Percentiles rank a stretch among this genome's conserved stretches.
phyloP scores from a whole-genome alignment of 371 early-diverging fungal genomes.

The Mucor plumbeus region DNA sequence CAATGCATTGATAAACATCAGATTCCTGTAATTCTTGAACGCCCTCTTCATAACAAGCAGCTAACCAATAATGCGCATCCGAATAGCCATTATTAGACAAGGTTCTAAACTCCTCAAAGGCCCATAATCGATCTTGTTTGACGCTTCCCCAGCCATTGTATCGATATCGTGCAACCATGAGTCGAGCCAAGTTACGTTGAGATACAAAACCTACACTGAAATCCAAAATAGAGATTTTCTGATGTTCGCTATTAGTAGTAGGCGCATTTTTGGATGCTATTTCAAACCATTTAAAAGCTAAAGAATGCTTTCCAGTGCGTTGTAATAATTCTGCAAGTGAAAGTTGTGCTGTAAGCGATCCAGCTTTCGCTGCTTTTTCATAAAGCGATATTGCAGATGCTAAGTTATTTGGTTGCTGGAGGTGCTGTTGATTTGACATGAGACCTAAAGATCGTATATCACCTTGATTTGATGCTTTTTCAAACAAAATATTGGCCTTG shows the following conservation, averaged over 20 bases:
- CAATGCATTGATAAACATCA: conserved; percentile 29
- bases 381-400: neutral
- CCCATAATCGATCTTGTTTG: conserved; percentile 24
- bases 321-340: conserved; percentile 28
- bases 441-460: conserved; percentile 64
- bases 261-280: conserved; percentile 43
- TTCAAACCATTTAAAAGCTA: conserved; percentile 43
- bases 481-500: conserved; percentile 61
- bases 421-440: conserved; percentile 6
- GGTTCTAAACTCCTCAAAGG: conserved; percentile 35
- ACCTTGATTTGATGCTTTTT: conserved; percentile 59
- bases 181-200: conserved; percentile 27
- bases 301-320: conserved; percentile 13
- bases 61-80: conserved; percentile 45
- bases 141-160: conserved; percentile 40
- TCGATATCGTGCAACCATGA: conserved; percentile 46
- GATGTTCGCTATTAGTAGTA: neutral
- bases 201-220: conserved; percentile 1
- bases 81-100: conserved; percentile 28
- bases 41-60: conserved; percentile 45
- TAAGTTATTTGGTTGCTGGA: neutral
- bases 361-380: conserved; percentile 50
- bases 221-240: conserved; percentile 14
- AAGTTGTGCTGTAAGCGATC: conserved; percentile 47
- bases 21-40: conserved; percentile 18